Evolutionary conservation across 352 stramenopile genomes (phyloP).

Genomic region (Hyaloperonospora arabidopsidis): DNA sequence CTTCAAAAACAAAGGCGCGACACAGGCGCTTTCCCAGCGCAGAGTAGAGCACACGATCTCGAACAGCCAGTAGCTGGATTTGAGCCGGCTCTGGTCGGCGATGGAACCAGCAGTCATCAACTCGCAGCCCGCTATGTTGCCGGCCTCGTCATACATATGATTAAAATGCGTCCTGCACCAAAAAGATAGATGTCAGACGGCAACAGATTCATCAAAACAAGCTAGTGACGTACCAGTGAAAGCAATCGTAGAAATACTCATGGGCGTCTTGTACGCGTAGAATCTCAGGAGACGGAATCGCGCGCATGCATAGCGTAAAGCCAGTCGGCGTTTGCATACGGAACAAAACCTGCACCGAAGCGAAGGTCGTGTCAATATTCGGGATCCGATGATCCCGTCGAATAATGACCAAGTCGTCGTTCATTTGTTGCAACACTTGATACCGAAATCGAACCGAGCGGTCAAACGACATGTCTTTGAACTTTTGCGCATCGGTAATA

Average conservation of each 20-base stretch:
- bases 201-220: not conserved
- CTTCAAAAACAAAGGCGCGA: constrained; percentile 47
- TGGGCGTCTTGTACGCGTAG: constrained; percentile 30
- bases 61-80: constrained; percentile 27
- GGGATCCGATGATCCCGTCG: constrained; percentile 46
- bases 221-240: constrained; percentile 38
- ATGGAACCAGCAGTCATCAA: constrained; percentile 35
- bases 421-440: constrained; percentile 47
- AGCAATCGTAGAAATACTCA: constrained; percentile 57
- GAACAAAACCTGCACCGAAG: constrained; percentile 54
- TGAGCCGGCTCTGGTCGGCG: constrained; percentile 32
- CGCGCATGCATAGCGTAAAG: constrained; percentile 57
- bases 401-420: constrained; percentile 55
- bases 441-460: constrained; percentile 39
- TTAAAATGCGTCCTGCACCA: constrained; percentile 51
- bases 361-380: constrained; percentile 43
- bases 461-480: constrained; percentile 44
- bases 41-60: constrained; percentile 61
- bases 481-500: constrained; percentile 33
- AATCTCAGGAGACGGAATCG: constrained; percentile 52
- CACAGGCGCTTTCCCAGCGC: constrained; percentile 49
- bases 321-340: constrained; percentile 50
- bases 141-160: constrained; percentile 37
- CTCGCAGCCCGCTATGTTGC: constrained; percentile 25
- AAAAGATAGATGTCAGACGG: constrained; percentile 5